Percentiles rank a stretch among this genome's conserved stretches.
These are phyloP conservation scores for Gossypium davidsonii DNA, from an alignment of 441 rosid genomes.

Conservation along the genomic window DNA sequence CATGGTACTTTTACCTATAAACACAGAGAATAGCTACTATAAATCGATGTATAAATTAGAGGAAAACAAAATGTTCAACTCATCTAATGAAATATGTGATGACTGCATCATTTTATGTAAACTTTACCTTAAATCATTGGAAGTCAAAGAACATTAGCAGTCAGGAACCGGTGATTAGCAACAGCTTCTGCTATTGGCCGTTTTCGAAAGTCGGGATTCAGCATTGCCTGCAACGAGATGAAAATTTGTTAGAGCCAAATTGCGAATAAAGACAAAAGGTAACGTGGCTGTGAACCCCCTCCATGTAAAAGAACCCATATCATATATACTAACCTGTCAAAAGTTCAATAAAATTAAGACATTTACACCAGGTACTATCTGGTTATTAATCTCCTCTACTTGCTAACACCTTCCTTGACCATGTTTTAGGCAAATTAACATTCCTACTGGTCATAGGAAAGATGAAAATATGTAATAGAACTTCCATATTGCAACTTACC, in stretches of 20 bases:
- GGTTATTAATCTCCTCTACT: neutral
- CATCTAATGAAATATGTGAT: neutral
- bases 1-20: neutral
- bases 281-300: neutral
- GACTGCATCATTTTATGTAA: neutral
- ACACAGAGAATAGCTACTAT: neutral
- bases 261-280: neutral
- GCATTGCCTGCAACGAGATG: conserved; percentile 55
- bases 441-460: neutral
- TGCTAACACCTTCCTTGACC: neutral
- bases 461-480: neutral
- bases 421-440: neutral
- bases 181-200: conserved; percentile 78
- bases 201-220: conserved; percentile 61
- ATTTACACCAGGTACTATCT: neutral
- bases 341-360: neutral
- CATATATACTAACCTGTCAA: neutral
- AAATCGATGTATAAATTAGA: neutral
- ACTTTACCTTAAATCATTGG: neutral
- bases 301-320: neutral
- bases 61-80: neutral
- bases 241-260: neutral
- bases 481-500: conserved; percentile 36
- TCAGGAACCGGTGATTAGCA: conserved; percentile 59
- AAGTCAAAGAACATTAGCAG: conserved; percentile 31